These are phyloP conservation scores for Kodamaea nitidulidarum DNA, from an alignment of 805 yeast genomes.

Conservation along the genomic window DNA sequence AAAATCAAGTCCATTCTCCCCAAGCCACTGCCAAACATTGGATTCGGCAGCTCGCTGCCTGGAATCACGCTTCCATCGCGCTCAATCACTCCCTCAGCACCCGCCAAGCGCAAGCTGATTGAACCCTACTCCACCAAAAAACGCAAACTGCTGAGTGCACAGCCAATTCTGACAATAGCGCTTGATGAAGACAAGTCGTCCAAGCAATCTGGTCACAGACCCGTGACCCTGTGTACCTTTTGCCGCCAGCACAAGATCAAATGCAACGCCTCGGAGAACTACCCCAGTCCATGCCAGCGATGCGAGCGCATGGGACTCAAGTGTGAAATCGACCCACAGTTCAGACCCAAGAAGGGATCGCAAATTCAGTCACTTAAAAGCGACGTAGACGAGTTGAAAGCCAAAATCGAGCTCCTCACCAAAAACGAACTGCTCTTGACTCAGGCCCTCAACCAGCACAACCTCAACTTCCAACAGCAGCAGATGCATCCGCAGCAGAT, in stretches of 20 bases:
- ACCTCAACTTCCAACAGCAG: constrained; percentile 25
- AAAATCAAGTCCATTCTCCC: constrained; percentile 42
- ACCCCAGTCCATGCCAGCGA: constrained; percentile 76
- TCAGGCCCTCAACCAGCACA: constrained; percentile 52
- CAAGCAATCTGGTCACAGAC: constrained; percentile 56
- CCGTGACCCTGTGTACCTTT: constrained; percentile 90
- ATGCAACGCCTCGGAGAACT: constrained; percentile 83
- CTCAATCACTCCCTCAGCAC: constrained; percentile 1
- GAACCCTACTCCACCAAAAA: constrained; percentile 3
- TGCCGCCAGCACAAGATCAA: constrained; percentile 93
- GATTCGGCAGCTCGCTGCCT: constrained; percentile 3
- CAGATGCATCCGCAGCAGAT: constrained; percentile 7
- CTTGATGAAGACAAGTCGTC: constrained; percentile 8
- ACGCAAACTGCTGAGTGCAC: constrained; percentile 5
- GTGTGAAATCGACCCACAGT: constrained; percentile 89
- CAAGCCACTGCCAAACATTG: constrained; percentile 28
- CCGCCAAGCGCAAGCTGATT: constrained; percentile 4
- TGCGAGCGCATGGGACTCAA: constrained; percentile 75
- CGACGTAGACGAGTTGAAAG: constrained; percentile 77
- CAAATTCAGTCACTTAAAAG: constrained; percentile 80
- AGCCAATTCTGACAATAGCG: constrained; percentile 3
- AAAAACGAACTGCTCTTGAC: constrained; percentile 66
- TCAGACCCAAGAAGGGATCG: constrained; percentile 87
- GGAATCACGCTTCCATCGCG: constrained; percentile 4
- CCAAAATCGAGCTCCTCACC: constrained; percentile 61